Evolutionary conservation across 2,329 filamentous ascomycete species (phyloP), one percentile per base, ranked within the genome.

Genomic region (Xylariaceae sp.): DNA sequence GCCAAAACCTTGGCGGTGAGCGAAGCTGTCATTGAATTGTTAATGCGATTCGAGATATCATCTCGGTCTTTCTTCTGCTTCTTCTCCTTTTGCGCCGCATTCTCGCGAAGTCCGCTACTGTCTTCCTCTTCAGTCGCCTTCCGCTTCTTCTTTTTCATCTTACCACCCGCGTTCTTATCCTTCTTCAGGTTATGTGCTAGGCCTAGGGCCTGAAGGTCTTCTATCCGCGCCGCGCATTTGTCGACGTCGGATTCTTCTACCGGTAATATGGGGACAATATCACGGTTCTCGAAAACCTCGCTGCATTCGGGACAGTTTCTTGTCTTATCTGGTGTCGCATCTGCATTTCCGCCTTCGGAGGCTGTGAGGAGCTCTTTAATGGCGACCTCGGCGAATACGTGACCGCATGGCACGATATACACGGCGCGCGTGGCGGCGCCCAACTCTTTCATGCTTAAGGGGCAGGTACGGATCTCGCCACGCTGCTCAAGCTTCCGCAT

Each of bases 321-420:
- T 59, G 88, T 86, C n/a, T 49, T 53, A 13, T 43, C 26, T 22
- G 19, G 8, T 10, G 26, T 46, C 7, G 46, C 39, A 16, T 40
- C 46, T 12, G 49, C 12, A 19, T 18, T 34, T 10, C 34, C 22
- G 40, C 8, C 58, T 26, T 51, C 54, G 32, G 62, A 62, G 29
- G 54, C 50, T 6, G 42, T 53, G 2, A 74, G 68, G n/a, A 95
- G 83, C 71, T 94, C 88, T 61, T 86, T 88, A 61, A 97, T 85
- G 7, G 91, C 90, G 49, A 85, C 84, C 57, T 95, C 91, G 0
- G 89, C 86, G 71, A 97, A 97, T 0, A 89, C 92, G 75, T 99
- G 95, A 0, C 94, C 95, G 65, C 94, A 99, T 0, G 94, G 94
- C 4, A 97, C 89, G 2, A 99, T 66, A 65, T 97, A 99, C 1